These are phyloP conservation scores for Rugonectria rugulosa DNA, from an alignment of 2,329 filamentous ascomycete species.

Conservation along the genomic window DNA sequence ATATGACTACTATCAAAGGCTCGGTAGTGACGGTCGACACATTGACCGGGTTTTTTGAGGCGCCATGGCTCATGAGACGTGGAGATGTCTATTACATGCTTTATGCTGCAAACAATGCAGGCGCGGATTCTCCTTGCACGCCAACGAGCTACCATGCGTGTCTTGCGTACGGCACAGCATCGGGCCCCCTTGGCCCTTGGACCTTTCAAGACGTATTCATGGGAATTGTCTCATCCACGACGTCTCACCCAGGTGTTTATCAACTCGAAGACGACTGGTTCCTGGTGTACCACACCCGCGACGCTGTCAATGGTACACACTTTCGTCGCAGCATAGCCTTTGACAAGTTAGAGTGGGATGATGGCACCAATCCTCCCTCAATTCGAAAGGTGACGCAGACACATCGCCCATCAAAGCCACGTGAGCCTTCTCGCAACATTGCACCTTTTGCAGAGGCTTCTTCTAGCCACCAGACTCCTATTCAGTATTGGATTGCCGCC, in stretches of 20 bases:
- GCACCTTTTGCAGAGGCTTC: conserved; percentile 37
- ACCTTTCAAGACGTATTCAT: conserved; percentile 44
- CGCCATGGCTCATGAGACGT: conserved; percentile 48
- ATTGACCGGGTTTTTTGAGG: conserved; percentile 47
- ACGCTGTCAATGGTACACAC: conserved; percentile 42
- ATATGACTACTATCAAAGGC: conserved; percentile 46
- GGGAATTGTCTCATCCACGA: conserved; percentile 46
- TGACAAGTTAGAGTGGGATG: conserved; percentile 44
- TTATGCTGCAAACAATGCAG: conserved; percentile 49
- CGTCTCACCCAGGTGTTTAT: conserved; percentile 45
- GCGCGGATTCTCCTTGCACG: conserved; percentile 44
- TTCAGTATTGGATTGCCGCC: conserved; percentile 47
- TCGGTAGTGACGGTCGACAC: conserved; percentile 31
- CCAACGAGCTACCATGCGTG: conserved; percentile 49
- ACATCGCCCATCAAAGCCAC: conserved; percentile 27
- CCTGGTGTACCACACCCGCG: conserved; percentile 46
- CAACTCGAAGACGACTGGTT: conserved; percentile 39
- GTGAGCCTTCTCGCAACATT: conserved; percentile 43
- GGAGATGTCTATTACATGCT: conserved; percentile 48
- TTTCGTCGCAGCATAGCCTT: conserved; percentile 47
- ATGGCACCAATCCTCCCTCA: conserved; percentile 34
- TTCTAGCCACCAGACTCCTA: conserved; percentile 39
- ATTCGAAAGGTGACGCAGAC: conserved; percentile 43
- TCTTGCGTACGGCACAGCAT: conserved; percentile 46
- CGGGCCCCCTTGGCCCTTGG: conserved; percentile 45